Percentiles rank a stretch among this genome's conserved stretches.
Evolutionary conservation across 1,139 yeast genomes (phyloP).

Genomic region (Kodamaea ohmeri): DNA sequence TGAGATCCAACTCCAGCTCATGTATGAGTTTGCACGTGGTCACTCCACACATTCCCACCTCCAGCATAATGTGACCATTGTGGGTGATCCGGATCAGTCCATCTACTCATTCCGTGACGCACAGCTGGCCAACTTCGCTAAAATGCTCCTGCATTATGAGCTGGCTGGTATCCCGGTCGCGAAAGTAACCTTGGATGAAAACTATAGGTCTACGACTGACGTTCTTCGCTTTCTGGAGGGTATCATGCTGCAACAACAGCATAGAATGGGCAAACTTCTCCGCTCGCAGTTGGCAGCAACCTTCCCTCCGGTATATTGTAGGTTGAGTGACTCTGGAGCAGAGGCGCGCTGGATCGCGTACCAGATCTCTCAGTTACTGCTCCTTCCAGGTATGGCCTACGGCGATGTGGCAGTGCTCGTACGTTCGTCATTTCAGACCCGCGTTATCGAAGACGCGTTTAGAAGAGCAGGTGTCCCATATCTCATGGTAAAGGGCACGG

Average conservation of each 20-base stretch:
- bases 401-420: conserved; percentile 71
- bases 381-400: conserved; percentile 40
- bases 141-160: conserved; percentile 51
- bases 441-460: conserved; percentile 61
- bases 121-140: conserved; percentile 59
- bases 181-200: conserved; percentile 53
- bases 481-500: conserved; percentile 62
- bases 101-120: conserved; percentile 90
- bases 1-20: conserved; percentile 65
- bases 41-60: conserved; percentile 20
- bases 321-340: conserved; percentile 35
- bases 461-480: conserved; percentile 59
- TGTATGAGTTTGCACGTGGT: conserved; percentile 55
- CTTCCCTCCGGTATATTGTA: conserved; percentile 48
- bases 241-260: conserved; percentile 61
- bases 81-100: conserved; percentile 96
- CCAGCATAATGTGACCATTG: conserved; percentile 66
- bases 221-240: conserved; percentile 65
- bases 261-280: conserved; percentile 43
- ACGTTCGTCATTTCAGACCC: conserved; percentile 57
- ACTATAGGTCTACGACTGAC: conserved; percentile 75
- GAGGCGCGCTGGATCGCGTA: conserved; percentile 62
- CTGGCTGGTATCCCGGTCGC: conserved; percentile 18
- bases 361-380: conserved; percentile 48
- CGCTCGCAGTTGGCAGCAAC: conserved; percentile 42